Evolutionary conservation across 345 rosid species (phyloP), one percentile per base, ranked within the genome.

Genomic region (Gossypium mustelinum): DNA sequence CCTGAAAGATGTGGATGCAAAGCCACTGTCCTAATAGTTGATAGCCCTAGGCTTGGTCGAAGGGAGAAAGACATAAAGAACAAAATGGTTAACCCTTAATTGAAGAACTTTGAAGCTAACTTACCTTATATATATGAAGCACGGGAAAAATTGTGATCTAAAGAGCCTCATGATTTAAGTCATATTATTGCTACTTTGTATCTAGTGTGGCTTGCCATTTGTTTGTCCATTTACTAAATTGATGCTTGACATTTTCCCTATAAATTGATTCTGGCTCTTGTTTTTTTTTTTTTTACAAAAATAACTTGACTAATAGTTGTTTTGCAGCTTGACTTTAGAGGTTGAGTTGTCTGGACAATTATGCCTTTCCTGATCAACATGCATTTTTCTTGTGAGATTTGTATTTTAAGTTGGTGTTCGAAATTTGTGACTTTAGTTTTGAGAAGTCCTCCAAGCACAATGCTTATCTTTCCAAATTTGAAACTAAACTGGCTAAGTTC

Each of bases 51-150:
- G 79, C 85, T 89, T 57, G 98, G 98, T 24, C 79, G 92, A 80
- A 90, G 95, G 79, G 97, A 94, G 82, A 88, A 93, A 18, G 95
- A 87, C 87, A 90, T 94, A 62, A 94, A 86, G 87, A 94, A 92
- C 81, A 90, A 84, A 29, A 29, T 29, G 34, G 34, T 29, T 29
- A 29, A 29, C 4, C 29, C 4, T 3, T 27, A 27, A 27, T 3
- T 27, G 29, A 27, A 27, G 29, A 29, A 3, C 4, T 29, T 29
- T 29, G 34, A 29, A 44, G 34, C 34, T 22, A 68, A 68, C 52
- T 47, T 45, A 47, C 17, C 12, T 5, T 11, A 25, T 11, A 13
- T 3, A 48, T 11, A 48, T 1, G 51, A 11, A 48, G 11, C 2
- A 11, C 4, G 1, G 16, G 51, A 48, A 47, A 51, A 51, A 14